A percentile compares a stretch with the other conserved stretches of the same genome.
Evolutionary conservation across 2,329 filamentous ascomycete species (phyloP).

Genomic region (Biscogniauxia sp.): DNA sequence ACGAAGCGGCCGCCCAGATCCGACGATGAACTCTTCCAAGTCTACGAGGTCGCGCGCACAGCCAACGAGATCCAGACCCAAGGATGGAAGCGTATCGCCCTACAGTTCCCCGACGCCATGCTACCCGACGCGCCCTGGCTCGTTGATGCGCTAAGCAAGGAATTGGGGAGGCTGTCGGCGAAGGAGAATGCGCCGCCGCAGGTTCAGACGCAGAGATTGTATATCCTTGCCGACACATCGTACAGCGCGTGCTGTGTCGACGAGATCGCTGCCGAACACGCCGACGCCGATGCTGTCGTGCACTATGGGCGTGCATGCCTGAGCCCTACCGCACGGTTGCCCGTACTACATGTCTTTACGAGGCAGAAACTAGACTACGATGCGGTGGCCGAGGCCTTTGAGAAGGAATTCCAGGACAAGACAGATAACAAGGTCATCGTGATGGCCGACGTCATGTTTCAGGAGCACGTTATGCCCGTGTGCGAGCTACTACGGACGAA

Average conservation of each 20-base stretch:
- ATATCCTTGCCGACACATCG: constrained; percentile 90
- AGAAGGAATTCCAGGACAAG: constrained; percentile 64
- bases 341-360: constrained; percentile 90
- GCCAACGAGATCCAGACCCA: constrained; percentile 70
- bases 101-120: constrained; percentile 97
- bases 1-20: constrained; percentile 34
- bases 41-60: constrained; percentile 85
- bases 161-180: constrained; percentile 28
- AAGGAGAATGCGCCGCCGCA: not conserved
- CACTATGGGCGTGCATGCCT: constrained; percentile 93
- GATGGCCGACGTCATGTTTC: constrained; percentile 87
- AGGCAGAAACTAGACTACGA: constrained; percentile 64
- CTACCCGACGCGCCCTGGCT: constrained; percentile 81
- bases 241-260: constrained; percentile 98
- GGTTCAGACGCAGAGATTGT: constrained; percentile 49
- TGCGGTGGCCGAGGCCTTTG: constrained; percentile 59
- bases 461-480: constrained; percentile 67
- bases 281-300: constrained; percentile 84
- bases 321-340: constrained; percentile 81
- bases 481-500: constrained; percentile 48
- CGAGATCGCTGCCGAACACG: constrained; percentile 93
- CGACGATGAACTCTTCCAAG: constrained; percentile 69
- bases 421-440: constrained; percentile 63
- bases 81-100: constrained; percentile 72
- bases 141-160: constrained; percentile 57